Conservation (phyloP, 2,329 filamentous ascomycete genomes). For the Paecilomyces sp. region DNA sequence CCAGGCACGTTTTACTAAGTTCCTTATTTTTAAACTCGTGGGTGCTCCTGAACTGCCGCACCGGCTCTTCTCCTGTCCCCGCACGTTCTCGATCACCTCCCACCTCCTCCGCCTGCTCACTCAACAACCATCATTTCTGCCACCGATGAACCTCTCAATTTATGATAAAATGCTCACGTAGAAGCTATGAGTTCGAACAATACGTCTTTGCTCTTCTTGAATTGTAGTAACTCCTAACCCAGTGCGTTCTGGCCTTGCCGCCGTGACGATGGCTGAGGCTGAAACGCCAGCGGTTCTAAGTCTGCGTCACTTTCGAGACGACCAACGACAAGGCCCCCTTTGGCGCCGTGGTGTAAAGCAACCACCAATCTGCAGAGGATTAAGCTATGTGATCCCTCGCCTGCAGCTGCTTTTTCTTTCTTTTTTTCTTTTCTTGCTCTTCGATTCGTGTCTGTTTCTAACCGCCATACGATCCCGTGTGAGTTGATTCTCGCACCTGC, state of each 20-base stretch:
- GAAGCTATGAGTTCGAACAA: background rate
- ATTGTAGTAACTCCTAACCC: background rate
- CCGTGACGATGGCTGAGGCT: background rate
- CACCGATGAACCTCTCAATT: background rate
- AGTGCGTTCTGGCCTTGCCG: background rate
- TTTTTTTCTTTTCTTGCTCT: background rate
- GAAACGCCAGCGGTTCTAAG: background rate
- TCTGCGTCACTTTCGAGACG: background rate
- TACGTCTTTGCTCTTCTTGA: background rate
- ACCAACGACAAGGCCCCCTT: background rate
- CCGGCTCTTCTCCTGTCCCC: background rate
- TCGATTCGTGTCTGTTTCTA: background rate
- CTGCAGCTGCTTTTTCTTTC: background rate
- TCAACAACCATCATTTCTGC: background rate
- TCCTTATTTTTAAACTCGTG: background rate
- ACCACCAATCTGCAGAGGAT: background rate
- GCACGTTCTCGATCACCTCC: background rate
- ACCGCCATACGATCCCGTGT: background rate
- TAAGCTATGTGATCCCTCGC: background rate
- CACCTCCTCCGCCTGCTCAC: background rate
- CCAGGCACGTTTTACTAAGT: background rate
- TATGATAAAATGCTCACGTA: background rate
- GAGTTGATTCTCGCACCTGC: background rate
- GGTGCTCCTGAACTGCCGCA: background rate
- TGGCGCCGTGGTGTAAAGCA: background rate